Evolutionary conservation across 768 basidiomycete genomes (phyloP).

Genomic region (Pulveroboletus ravenelii): DNA sequence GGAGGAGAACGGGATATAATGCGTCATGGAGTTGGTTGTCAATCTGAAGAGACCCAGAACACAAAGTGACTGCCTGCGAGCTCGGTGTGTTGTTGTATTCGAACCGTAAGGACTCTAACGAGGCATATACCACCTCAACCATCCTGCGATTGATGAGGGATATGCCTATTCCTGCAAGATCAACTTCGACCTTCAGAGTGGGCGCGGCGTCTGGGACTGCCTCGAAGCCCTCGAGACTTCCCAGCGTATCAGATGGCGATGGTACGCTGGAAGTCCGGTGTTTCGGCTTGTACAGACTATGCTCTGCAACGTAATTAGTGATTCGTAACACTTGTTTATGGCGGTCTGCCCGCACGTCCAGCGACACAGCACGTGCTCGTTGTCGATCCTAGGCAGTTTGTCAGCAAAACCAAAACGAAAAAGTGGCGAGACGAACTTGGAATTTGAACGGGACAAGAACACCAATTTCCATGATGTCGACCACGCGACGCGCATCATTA

Average conservation of each 20-base stretch:
- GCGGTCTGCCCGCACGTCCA: conserved; percentile 90
- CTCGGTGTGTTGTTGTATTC: conserved; percentile 78
- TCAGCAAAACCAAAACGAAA: conserved; percentile 1
- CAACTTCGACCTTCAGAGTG: conserved; percentile 61
- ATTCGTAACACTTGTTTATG: conserved; percentile 81
- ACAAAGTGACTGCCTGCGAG: conserved; percentile 75
- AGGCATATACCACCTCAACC: conserved; percentile 86
- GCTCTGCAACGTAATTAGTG: conserved; percentile 79
- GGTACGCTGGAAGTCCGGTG: conserved; percentile 42
- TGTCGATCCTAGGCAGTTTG: conserved; percentile 42
- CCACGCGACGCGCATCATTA: conserved; percentile 54
- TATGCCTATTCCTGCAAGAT: conserved; percentile 86
- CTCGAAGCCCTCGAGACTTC: conserved; percentile 74
- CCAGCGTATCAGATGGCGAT: conserved; percentile 63
- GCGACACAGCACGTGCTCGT: conserved; percentile 64
- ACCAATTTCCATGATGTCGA: conserved; percentile 97
- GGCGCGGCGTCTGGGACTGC: conserved; percentile 68
- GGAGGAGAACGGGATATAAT: conserved; percentile 88
- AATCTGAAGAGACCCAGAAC: conserved; percentile 84
- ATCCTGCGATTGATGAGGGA: conserved; percentile 86
- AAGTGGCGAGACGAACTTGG: conserved; percentile 41
- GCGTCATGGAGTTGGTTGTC: conserved; percentile 99
- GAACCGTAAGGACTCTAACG: conserved; percentile 71
- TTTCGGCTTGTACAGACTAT: conserved; percentile 83
- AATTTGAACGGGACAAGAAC: conserved; percentile 87